Percentiles rank a stretch among this genome's conserved stretches.
Evolutionary conservation across 352 stramenopile genomes (phyloP).

Genomic region (Elongisporangium prolatum): DNA sequence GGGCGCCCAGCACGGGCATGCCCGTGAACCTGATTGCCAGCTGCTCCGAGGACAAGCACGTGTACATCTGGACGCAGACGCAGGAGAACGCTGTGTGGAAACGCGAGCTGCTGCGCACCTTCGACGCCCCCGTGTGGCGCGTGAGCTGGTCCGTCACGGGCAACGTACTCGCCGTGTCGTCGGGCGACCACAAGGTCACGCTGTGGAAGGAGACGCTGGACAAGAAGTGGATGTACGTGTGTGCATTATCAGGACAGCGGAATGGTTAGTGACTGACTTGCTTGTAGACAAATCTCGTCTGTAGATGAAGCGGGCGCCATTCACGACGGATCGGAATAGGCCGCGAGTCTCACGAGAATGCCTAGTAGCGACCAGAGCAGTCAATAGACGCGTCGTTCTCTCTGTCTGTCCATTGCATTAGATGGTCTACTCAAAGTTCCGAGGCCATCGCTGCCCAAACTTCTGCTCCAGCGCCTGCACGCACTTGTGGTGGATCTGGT

Average conservation of each 20-base stretch:
- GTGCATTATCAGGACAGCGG: slow-evolving; percentile 1
- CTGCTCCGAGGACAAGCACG: slow-evolving; percentile 86
- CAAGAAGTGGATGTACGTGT: slow-evolving; percentile 93
- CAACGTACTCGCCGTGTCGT: slow-evolving; percentile 97
- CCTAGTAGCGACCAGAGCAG: background rate
- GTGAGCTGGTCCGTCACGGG: slow-evolving; percentile 98
- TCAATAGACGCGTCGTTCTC: background rate
- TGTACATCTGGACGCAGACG: slow-evolving; percentile 95
- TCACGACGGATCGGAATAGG: slow-evolving; percentile 72
- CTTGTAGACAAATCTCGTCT: slow-evolving; percentile 82
- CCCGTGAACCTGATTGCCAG: slow-evolving; percentile 94
- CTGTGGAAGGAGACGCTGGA: slow-evolving; percentile 98
- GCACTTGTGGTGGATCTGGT: slow-evolving; percentile 82
- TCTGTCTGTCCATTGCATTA: slow-evolving; percentile 1
- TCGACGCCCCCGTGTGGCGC: slow-evolving; percentile 96
- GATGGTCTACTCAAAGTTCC: slow-evolving; percentile 51
- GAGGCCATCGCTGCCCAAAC: slow-evolving; percentile 54
- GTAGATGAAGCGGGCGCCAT: slow-evolving; percentile 81
- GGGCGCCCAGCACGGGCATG: slow-evolving; percentile 91
- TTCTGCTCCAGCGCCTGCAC: slow-evolving; percentile 66
- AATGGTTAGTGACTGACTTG: slow-evolving; percentile 7
- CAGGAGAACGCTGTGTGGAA: slow-evolving; percentile 82
- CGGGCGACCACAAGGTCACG: slow-evolving; percentile 95
- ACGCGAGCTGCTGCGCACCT: slow-evolving; percentile 90
- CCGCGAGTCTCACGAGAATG: slow-evolving; percentile 1